Evolutionary conservation across 2,329 filamentous ascomycete genomes (phyloP).

Genomic region (Diplodia intermedia): DNA sequence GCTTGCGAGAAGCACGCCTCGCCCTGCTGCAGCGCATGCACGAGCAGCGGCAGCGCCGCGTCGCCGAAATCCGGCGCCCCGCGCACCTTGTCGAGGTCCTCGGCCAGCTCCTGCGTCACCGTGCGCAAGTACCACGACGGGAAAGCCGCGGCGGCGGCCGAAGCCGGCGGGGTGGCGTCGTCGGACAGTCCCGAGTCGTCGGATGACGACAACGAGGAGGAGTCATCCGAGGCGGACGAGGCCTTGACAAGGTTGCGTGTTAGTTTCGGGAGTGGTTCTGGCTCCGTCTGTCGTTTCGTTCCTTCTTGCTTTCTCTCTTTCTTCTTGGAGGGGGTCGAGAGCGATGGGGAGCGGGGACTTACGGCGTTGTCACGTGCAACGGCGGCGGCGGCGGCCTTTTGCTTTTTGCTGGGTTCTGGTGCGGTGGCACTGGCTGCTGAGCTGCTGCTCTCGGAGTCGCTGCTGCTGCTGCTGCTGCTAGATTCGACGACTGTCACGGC

Average conservation of each 20-base stretch:
- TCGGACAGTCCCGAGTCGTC: background rate
- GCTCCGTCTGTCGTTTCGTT: no score
- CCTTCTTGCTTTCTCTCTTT: background rate
- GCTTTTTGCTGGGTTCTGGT: slow-evolving; percentile 17
- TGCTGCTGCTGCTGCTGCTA: slow-evolving; percentile 13
- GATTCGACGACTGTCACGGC: slow-evolving; percentile 15
- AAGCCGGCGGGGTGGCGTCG: background rate
- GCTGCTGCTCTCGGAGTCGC: slow-evolving; percentile 10
- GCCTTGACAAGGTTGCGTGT: background rate
- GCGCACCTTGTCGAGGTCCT: slow-evolving; percentile 75
- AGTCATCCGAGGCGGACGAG: background rate
- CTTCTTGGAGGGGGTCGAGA: background rate
- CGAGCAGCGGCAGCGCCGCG: slow-evolving; percentile 67
- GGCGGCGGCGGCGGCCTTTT: background rate
- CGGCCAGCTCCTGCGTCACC: slow-evolving; percentile 72
- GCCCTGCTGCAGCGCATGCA: slow-evolving; percentile 73
- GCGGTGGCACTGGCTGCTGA: background rate
- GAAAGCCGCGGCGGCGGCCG: slow-evolving; percentile 51
- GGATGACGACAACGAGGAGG: background rate
- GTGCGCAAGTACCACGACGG: slow-evolving; percentile 72
- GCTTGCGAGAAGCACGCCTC: slow-evolving; percentile 65
- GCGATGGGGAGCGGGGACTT: background rate
- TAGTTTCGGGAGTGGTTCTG: no score
- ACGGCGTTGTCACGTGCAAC: slow-evolving; percentile 5
- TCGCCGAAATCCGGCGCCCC: slow-evolving; percentile 73